These are phyloP conservation scores for Penicillium freii DNA, from an alignment of 2,329 filamentous ascomycete genomes.

Conservation along the genomic window DNA sequence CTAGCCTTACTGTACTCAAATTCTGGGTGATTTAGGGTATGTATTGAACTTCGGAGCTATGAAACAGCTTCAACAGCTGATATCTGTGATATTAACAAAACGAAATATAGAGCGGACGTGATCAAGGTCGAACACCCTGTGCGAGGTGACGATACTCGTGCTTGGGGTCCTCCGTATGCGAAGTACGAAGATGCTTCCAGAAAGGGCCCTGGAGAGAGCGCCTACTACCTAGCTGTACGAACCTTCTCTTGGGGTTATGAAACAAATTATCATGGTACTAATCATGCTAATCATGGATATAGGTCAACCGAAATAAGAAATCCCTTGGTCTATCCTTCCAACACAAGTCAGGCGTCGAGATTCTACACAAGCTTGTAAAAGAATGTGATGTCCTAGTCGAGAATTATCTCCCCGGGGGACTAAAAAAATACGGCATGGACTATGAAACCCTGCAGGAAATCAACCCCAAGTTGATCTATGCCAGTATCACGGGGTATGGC, in stretches of 20 bases:
- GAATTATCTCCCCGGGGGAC: conserved; percentile 86
- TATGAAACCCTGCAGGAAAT: conserved; percentile 76
- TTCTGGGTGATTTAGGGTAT: conserved; percentile 92
- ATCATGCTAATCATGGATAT: neutral
- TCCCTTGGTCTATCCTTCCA: conserved; percentile 90
- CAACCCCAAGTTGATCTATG: conserved; percentile 86
- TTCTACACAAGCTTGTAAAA: conserved; percentile 79
- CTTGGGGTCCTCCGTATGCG: conserved; percentile 95
- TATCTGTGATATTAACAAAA: neutral
- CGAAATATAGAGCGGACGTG: conserved; percentile 71
- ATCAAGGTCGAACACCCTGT: conserved; percentile 96
- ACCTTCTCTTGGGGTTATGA: neutral
- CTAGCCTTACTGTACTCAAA: conserved; percentile 96
- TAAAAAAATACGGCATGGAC: conserved; percentile 90
- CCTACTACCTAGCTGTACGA: conserved; percentile 84
- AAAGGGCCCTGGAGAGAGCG: conserved; percentile 78
- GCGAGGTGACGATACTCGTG: conserved; percentile 87
- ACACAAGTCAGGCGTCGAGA: conserved; percentile 75
- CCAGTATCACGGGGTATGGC: conserved; percentile 94
- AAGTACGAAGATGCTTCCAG: conserved; percentile 62
- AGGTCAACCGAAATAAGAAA: conserved; percentile 98
- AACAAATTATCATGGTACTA: conserved; percentile 1
- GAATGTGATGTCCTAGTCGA: conserved; percentile 92
- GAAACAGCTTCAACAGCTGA: neutral
- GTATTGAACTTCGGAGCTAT: conserved; percentile 26